These are phyloP conservation scores for Chondrostereum purpureum DNA, from an alignment of 1,284 basidiomycete genomes.

Conservation along the genomic window DNA sequence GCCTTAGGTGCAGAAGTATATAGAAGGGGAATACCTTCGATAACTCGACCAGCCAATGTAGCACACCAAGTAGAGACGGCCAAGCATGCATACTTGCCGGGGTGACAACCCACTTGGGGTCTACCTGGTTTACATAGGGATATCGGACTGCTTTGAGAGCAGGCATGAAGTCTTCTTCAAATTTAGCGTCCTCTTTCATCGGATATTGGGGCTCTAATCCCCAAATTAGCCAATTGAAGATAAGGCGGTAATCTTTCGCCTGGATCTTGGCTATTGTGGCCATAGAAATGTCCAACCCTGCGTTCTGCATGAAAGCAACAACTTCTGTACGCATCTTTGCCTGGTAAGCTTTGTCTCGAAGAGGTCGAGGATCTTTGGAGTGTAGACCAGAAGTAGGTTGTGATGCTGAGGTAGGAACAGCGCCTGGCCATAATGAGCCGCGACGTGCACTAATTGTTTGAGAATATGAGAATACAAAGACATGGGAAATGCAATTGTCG, in stretches of 20 bases:
- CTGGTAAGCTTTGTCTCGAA: constrained; percentile 70
- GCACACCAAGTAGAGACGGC: constrained; percentile 73
- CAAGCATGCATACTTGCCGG: constrained; percentile 82
- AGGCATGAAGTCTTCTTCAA: constrained; percentile 78
- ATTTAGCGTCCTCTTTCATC: constrained; percentile 48
- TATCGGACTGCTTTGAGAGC: constrained; percentile 72
- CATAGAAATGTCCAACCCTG: constrained; percentile 59
- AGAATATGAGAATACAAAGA: constrained; percentile 1
- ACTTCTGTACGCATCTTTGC: constrained; percentile 72
- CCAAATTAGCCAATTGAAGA: constrained; percentile 75
- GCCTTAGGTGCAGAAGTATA: background rate
- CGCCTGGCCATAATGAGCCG: constrained; percentile 59
- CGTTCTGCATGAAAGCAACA: constrained; percentile 54
- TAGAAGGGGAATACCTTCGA: constrained; percentile 49
- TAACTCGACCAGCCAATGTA: constrained; percentile 84
- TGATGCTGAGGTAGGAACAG: constrained; percentile 30
- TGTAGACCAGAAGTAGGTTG: constrained; percentile 38
- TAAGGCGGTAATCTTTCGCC: constrained; percentile 73
- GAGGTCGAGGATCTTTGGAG: constrained; percentile 66
- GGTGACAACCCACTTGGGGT: constrained; percentile 78
- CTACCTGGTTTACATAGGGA: constrained; percentile 66
- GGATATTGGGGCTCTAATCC: constrained; percentile 64
- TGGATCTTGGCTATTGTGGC: constrained; percentile 69
- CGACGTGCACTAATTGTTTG: constrained; percentile 48
- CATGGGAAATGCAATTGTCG: constrained; percentile 4